Percentiles rank a stretch among this genome's conserved stretches.
These are phyloP conservation scores for Brettanomyces nanus DNA, from an alignment of 805 yeast genomes.

Conservation along the genomic window DNA sequence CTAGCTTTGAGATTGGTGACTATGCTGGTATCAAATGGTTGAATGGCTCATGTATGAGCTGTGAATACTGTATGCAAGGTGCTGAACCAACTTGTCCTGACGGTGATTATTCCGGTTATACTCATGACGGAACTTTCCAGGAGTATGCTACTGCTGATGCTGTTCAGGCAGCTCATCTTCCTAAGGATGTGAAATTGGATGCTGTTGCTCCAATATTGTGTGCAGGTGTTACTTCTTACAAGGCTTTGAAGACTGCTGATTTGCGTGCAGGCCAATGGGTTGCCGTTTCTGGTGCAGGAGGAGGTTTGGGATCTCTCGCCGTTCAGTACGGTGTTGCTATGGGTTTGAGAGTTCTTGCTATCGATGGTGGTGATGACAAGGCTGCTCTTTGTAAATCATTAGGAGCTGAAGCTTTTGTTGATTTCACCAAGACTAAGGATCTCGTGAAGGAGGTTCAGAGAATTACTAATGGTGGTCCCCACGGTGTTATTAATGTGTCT, in stretches of 20 bases:
- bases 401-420: conserved; percentile 3
- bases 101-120: conserved; percentile 2
- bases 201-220: conserved; percentile 21
- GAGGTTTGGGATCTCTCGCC: conserved; percentile 3
- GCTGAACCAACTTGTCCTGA: conserved; percentile 2
- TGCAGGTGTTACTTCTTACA: conserved; percentile 39
- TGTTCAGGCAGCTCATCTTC: conserved; percentile 1
- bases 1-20: conserved; percentile 39
- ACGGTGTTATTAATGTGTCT: conserved; percentile 10
- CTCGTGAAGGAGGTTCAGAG: neutral
- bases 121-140: conserved; percentile 2
- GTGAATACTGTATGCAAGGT: conserved; percentile 3
- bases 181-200: neutral
- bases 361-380: conserved; percentile 3
- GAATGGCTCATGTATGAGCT: conserved; percentile 1
- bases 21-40: conserved; percentile 54
- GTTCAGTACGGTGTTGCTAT: conserved; percentile 2
- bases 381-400: neutral
- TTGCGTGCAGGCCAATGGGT: conserved; percentile 2
- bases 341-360: conserved; percentile 3
- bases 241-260: conserved; percentile 24
- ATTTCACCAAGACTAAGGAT: conserved; percentile 3
- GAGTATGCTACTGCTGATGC: conserved; percentile 4
- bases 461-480: conserved; percentile 3
- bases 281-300: conserved; percentile 4